Evolutionary conservation across 208 protist genomes (phyloP).

Genomic region (Vickermania ingenoplastis): DNA sequence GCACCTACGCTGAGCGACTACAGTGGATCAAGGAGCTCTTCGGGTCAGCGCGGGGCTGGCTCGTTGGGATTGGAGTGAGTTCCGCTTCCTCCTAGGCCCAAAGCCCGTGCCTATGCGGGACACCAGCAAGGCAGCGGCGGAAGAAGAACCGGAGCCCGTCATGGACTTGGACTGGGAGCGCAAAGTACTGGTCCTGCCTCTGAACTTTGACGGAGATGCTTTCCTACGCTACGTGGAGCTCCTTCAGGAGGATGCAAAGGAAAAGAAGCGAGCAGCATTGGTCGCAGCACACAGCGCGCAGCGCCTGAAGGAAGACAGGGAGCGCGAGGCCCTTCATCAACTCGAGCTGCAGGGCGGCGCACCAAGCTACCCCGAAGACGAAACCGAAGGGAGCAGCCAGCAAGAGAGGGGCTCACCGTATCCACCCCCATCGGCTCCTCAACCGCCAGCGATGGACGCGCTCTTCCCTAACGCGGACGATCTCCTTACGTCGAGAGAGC

Average conservation of each 20-base stretch:
- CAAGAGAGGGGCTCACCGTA: neutral
- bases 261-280: slow-evolving; percentile 37
- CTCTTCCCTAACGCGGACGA: neutral
- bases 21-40: slow-evolving; percentile 84
- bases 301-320: slow-evolving; percentile 26
- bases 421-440: neutral
- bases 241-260: slow-evolving; percentile 67
- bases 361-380: neutral
- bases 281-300: slow-evolving; percentile 50
- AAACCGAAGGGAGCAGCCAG: slow-evolving; percentile 3
- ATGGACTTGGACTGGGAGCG: slow-evolving; percentile 78
- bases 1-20: slow-evolving; percentile 83
- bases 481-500: neutral
- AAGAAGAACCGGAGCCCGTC: slow-evolving; percentile 14
- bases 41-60: slow-evolving; percentile 64
- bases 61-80: slow-evolving; percentile 85
- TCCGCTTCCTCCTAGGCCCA: slow-evolving; percentile 66
- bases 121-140: neutral
- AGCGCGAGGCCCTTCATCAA: slow-evolving; percentile 30
- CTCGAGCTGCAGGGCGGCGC: slow-evolving; percentile 34
- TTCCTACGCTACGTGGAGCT: slow-evolving; percentile 83
- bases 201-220: slow-evolving; percentile 83
- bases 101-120: neutral
- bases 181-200: slow-evolving; percentile 57
- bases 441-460: neutral